phyloP scores from a whole-genome alignment of 148 eudicot species.

The Diospyros lotus region DNA sequence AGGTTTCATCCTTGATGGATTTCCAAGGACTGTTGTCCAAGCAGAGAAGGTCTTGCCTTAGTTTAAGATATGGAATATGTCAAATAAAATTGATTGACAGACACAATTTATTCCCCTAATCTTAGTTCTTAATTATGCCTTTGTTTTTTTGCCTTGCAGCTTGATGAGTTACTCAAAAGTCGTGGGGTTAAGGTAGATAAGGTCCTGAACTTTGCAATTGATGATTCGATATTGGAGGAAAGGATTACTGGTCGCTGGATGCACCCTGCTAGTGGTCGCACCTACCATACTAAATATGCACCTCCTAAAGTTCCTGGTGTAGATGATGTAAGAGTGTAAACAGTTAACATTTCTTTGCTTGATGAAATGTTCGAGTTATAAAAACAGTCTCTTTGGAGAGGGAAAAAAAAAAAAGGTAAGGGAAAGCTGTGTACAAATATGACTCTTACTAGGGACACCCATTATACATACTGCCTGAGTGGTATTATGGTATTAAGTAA shows the following conservation, averaged over 20 bases:
- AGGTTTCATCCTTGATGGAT: constrained; percentile 97
- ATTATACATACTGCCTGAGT: constrained; percentile 9
- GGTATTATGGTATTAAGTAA: neutral
- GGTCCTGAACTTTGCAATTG: constrained; percentile 78
- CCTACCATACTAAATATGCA: constrained; percentile 82
- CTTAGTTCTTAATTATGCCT: neutral
- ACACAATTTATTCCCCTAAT: neutral
- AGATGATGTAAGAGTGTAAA: constrained; percentile 57
- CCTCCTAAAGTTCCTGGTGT: constrained; percentile 66
- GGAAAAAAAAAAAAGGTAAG: too few species aligned
- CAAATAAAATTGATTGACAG: neutral
- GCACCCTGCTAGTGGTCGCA: constrained; percentile 71
- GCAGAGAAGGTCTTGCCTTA: constrained; percentile 68
- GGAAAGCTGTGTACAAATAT: neutral
- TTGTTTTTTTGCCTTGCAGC: constrained; percentile 29
- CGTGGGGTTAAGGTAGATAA: constrained; percentile 66
- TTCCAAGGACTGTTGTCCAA: constrained; percentile 93
- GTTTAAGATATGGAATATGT: neutral
- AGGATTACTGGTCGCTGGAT: constrained; percentile 84
- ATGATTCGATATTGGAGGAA: constrained; percentile 70
- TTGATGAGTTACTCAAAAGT: constrained; percentile 81
- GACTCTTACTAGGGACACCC: neutral
- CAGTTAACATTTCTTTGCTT: neutral
- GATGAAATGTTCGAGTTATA: neutral
- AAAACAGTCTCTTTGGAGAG: too few species aligned